These are phyloP conservation scores for Panicum miliaceum DNA, from an alignment of 176 grass and related monocot species.

Conservation along the genomic window DNA sequence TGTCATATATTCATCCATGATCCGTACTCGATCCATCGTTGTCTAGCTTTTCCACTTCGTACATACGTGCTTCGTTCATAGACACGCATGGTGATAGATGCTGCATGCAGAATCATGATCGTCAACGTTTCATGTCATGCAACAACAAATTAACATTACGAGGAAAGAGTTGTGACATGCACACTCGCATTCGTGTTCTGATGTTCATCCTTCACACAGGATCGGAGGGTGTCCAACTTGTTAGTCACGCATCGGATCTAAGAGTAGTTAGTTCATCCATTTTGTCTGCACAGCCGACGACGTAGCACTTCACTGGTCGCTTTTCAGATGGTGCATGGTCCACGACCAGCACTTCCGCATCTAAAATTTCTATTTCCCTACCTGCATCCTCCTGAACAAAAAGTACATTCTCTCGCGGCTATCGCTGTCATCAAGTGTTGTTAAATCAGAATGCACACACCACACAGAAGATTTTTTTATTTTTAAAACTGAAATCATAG, in stretches of 20 bases:
- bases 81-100: not conserved
- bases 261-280: not conserved
- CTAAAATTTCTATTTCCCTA: conserved; percentile 36
- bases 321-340: conserved; percentile 39
- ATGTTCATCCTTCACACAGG: not conserved
- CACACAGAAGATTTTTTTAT: no score
- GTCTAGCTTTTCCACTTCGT: not conserved
- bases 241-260: not conserved
- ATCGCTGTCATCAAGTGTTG: not conserved
- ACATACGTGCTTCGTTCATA: not conserved
- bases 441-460: conserved; percentile 8
- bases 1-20: not conserved
- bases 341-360: conserved; percentile 35
- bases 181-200: not conserved
- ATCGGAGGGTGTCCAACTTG: not conserved
- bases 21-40: not conserved
- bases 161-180: not conserved
- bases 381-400: not conserved
- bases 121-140: not conserved
- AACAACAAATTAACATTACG: no score
- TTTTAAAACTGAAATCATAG: no score
- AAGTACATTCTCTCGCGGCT: not conserved
- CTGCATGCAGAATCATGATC: not conserved
- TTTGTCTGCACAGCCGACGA: not conserved
- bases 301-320: not conserved